Percentiles rank a stretch among this genome's conserved stretches.
Conservation (phyloP, 306 rosid species). For the Malus domestica region ASM211411v1 NC_041800.1:5947501-5948000, state of each 20-base stretch:
- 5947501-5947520: not conserved
- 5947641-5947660: conserved; percentile 57
- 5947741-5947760: not conserved
- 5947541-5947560: not conserved
- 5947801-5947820: not conserved
- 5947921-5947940: not conserved
- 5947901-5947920: not conserved
- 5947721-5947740: not conserved
- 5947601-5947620: conserved; percentile 4
- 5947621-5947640: conserved; percentile 61
- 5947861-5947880: not conserved
- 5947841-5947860: not conserved
- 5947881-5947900: not conserved
- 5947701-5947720: not conserved
- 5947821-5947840: not conserved
- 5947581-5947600: not conserved
- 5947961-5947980: not conserved
- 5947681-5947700: conserved; percentile 33
- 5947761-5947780: not conserved
- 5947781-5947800: not conserved
- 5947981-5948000: not conserved
- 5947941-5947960: not conserved
- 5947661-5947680: conserved; percentile 59
- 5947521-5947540: not conserved
- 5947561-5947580: not conserved